Percentiles rank a stretch among this genome's conserved stretches.
Conservation (phyloP, 2,329 filamentous ascomycete species). For the Leptographium flavum region DNA sequence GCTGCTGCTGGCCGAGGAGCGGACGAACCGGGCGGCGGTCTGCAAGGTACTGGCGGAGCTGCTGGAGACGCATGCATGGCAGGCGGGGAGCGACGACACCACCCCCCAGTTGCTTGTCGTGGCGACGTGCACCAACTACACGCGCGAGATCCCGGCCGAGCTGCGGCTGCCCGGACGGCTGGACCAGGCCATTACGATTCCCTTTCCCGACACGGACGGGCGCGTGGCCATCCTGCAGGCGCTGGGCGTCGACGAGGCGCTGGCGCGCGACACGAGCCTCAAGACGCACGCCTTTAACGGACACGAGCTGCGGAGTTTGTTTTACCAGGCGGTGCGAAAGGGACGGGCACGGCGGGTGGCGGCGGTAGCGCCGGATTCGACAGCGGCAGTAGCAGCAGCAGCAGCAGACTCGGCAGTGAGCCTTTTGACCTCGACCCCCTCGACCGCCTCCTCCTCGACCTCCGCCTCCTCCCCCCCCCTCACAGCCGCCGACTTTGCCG, state of each 20-base stretch:
- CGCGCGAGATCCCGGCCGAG: slow-evolving; percentile 55
- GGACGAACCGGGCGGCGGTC: slow-evolving; percentile 33
- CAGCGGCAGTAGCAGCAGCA: background rate
- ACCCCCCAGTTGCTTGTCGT: slow-evolving; percentile 53
- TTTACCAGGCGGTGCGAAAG: background rate
- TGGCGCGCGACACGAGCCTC: slow-evolving; percentile 49
- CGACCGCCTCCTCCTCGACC: no score
- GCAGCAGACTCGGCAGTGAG: no score
- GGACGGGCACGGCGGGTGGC: background rate
- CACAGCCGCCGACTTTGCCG: slow-evolving; percentile 39
- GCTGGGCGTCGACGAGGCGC: slow-evolving; percentile 35
- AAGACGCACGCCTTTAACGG: slow-evolving; percentile 81
- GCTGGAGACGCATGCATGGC: no score
- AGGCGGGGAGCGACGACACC: no score
- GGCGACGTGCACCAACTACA: slow-evolving; percentile 56
- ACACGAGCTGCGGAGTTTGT: slow-evolving; percentile 32
- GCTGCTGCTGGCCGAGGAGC: slow-evolving; percentile 48
- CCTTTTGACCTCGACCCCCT: no score
- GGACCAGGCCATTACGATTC: slow-evolving; percentile 52
- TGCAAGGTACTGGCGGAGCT: slow-evolving; percentile 37
- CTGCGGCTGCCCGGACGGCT: slow-evolving; percentile 55
- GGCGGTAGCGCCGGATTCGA: no score
- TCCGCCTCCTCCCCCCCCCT: slow-evolving; percentile 13
- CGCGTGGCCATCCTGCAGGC: slow-evolving; percentile 61
- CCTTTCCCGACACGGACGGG: slow-evolving; percentile 58